Evolutionary conservation across 1,139 yeast species (phyloP).

Genomic region (Groenewaldozyma sp.): DNA sequence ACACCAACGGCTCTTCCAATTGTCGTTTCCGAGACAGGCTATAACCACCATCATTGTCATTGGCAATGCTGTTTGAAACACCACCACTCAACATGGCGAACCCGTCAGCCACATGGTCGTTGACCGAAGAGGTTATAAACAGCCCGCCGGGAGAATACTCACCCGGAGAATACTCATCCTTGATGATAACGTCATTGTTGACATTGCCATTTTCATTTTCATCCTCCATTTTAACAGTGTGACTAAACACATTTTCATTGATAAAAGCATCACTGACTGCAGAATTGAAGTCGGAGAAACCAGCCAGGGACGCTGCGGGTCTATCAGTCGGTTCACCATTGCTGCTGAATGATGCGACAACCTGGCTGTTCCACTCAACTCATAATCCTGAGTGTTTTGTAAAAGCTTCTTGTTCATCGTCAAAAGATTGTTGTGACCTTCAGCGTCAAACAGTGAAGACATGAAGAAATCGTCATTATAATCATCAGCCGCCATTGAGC

Average conservation of each 20-base stretch:
- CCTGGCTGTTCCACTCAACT: constrained; percentile 7
- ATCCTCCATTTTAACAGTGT: constrained; percentile 2
- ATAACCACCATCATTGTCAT: constrained; percentile 6
- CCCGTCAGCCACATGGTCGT: constrained; percentile 8
- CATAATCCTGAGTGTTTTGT: constrained; percentile 7
- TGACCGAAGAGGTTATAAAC: constrained; percentile 5
- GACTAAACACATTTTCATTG: not conserved
- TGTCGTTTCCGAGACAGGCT: constrained; percentile 2
- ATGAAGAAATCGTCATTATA: constrained; percentile 7
- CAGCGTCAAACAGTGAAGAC: not conserved
- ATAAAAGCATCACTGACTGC: no score
- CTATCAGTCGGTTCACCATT: constrained; percentile 29
- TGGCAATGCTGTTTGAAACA: constrained; percentile 8
- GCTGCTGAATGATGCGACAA: constrained; percentile 38
- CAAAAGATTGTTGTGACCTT: no score
- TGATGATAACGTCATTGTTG: constrained; percentile 3
- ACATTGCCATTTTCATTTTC: constrained; percentile 4
- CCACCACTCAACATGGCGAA: no score
- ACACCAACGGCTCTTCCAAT: constrained; percentile 15
- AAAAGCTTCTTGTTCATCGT: no score
- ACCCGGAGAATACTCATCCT: no score
- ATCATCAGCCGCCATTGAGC: constrained; percentile 4
- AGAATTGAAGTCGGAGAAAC: no score
- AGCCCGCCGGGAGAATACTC: constrained; percentile 1
- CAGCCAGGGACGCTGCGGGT: constrained; percentile 34